Conservation (phyloP, 352 stramenopile genomes). For the Pythium inflatum region DNA sequence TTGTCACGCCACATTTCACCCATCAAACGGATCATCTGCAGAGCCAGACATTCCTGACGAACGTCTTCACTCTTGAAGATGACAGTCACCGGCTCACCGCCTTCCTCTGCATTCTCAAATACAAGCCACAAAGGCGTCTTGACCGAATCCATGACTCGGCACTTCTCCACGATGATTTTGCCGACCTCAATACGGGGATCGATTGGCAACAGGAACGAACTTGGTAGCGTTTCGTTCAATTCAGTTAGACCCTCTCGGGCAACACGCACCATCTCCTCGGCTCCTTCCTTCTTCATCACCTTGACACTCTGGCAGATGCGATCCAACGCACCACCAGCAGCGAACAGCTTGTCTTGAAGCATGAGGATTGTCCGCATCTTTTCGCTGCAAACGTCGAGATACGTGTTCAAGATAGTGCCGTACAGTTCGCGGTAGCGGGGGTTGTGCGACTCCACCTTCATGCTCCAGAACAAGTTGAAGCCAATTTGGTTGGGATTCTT, state of each 20-base stretch:
- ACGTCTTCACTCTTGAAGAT: conserved; percentile 96
- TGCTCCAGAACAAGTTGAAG: conserved; percentile 90
- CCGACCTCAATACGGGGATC: conserved; percentile 84
- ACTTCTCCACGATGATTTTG: conserved; percentile 86
- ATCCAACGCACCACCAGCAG: conserved; percentile 76
- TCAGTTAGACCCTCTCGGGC: conserved; percentile 81
- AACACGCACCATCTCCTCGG: conserved; percentile 81
- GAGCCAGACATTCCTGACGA: conserved; percentile 94
- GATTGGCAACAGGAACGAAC: conserved; percentile 87
- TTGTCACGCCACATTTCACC: conserved; percentile 93
- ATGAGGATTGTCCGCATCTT: conserved; percentile 93
- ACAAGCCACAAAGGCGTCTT: conserved; percentile 90
- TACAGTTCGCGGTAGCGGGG: conserved; percentile 80
- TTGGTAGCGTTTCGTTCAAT: conserved; percentile 83
- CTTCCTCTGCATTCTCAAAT: conserved; percentile 85
- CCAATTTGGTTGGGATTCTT: conserved; percentile 89
- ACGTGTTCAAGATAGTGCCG: conserved; percentile 80
- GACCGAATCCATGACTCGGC: conserved; percentile 90
- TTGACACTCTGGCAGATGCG: conserved; percentile 86
- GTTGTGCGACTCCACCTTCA: conserved; percentile 90
- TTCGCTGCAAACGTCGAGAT: conserved; percentile 83
- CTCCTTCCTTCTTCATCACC: conserved; percentile 78
- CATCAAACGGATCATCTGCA: conserved; percentile 93
- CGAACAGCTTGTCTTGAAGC: conserved; percentile 88
- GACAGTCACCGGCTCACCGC: conserved; percentile 77